These are phyloP conservation scores for Nakaseomyces glabratus DNA, from an alignment of 1,139 yeast genomes.

Conservation along the genomic window DNA sequence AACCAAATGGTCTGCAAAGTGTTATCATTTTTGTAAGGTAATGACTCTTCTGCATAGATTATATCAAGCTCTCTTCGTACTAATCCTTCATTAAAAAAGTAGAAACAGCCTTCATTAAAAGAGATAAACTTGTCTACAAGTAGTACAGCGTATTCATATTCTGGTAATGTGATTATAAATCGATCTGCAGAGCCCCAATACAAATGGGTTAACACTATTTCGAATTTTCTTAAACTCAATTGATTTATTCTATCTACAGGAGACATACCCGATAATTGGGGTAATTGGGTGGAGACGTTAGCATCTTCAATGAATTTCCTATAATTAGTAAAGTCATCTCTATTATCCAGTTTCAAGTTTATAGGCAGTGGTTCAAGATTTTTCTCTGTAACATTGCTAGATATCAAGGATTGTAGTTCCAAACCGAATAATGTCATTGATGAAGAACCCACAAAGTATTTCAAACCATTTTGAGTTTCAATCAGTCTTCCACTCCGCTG, in stretches of 20 bases:
- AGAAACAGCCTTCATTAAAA: conserved; percentile 78
- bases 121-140: conserved; percentile 68
- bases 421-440: conserved; percentile 74
- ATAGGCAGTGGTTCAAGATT: conserved; percentile 15
- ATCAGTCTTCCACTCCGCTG: conserved; percentile 63
- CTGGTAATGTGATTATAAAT: conserved; percentile 35
- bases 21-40: conserved; percentile 38
- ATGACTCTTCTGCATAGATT: conserved; percentile 39
- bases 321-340: conserved; percentile 1
- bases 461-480: conserved; percentile 66
- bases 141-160: conserved; percentile 67
- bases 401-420: conserved; percentile 52
- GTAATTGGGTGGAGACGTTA: conserved; percentile 1
- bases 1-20: conserved; percentile 72
- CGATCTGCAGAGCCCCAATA: conserved; percentile 2
- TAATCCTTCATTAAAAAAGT: conserved; percentile 74
- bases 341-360: conserved; percentile 5
- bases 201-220: conserved; percentile 1
- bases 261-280: not conserved
- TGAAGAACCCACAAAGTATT: conserved; percentile 67
- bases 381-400: conserved; percentile 22
- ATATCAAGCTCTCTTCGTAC: conserved; percentile 57
- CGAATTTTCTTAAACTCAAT: not conserved
- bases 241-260: conserved; percentile 2
- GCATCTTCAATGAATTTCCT: conserved; percentile 5